phyloP scores from a whole-genome alignment of 306 rosid species.

The Pachyrhizus erosus region DNA sequence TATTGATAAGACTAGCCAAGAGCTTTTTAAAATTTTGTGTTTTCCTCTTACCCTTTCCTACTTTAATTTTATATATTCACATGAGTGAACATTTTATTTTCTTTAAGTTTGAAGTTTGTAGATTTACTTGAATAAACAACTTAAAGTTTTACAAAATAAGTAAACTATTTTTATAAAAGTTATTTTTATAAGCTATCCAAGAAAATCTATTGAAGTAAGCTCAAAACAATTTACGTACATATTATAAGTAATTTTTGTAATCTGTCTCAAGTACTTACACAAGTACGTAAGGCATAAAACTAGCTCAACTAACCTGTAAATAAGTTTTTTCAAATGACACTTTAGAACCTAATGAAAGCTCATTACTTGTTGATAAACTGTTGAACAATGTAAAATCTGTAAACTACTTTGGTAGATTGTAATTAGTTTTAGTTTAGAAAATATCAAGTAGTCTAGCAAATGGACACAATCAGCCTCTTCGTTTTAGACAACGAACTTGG shows the following conservation, averaged over 20 bases:
- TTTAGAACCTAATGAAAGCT: not conserved
- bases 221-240: no score
- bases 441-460: conserved; percentile 26
- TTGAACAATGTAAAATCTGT: conserved; percentile 12
- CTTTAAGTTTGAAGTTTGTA: not conserved
- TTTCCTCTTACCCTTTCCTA: not conserved
- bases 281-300: not conserved
- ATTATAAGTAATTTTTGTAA: not conserved
- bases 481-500: conserved; percentile 15
- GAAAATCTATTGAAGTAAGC: not conserved
- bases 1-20: conserved; percentile 21
- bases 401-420: not conserved
- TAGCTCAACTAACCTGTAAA: not conserved
- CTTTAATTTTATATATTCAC: not conserved
- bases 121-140: not conserved
- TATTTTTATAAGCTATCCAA: not conserved
- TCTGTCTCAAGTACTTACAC: not conserved
- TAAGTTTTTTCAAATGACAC: not conserved
- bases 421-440: not conserved
- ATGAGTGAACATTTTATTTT: not conserved
- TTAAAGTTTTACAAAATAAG: not conserved
- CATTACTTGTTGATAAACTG: not conserved
- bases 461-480: not conserved
- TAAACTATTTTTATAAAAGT: not conserved
- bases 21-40: not conserved